Percentiles rank a stretch among this genome's conserved stretches.
Conservation (phyloP, 2,329 filamentous ascomycete genomes). For the Aspergillus thermomutatus region DNA sequence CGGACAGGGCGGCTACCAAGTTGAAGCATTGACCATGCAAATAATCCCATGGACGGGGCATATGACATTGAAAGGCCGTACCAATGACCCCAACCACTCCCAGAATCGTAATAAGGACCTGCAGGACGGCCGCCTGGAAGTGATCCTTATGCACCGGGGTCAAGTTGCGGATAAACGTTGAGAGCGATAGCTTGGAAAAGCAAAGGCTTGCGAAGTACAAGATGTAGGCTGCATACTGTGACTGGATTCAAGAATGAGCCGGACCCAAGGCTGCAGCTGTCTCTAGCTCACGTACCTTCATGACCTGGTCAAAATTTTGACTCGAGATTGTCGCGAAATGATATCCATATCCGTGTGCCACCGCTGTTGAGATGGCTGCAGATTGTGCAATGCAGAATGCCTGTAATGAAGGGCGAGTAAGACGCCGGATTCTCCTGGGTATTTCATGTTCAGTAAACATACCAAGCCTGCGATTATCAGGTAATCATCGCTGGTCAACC, state of each 20-base stretch:
- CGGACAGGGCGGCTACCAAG: constrained; percentile 6
- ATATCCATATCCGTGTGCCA: constrained; percentile 21
- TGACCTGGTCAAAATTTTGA: constrained; percentile 12
- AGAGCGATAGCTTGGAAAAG: constrained; percentile 24
- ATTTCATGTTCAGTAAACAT: background rate
- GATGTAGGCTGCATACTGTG: constrained; percentile 18
- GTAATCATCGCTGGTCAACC: constrained; percentile 19
- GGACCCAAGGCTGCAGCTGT: background rate
- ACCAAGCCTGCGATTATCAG: constrained; percentile 18
- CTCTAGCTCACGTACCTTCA: constrained; percentile 15
- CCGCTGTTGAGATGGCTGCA: constrained; percentile 16
- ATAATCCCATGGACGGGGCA: constrained; percentile 18
- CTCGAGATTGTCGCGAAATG: constrained; percentile 11
- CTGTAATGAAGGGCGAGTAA: background rate
- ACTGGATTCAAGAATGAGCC: constrained; percentile 5
- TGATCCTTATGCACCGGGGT: constrained; percentile 17
- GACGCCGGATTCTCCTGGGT: too few relatives aligned
- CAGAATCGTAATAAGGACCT: constrained; percentile 10
- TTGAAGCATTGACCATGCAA: constrained; percentile 17
- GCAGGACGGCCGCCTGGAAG: constrained; percentile 10
- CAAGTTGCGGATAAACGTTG: constrained; percentile 18
- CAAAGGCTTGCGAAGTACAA: constrained; percentile 18
- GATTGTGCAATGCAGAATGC: constrained; percentile 17
- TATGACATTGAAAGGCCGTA: constrained; percentile 17
- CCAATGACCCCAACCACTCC: constrained; percentile 15